A percentile compares a stretch with the other conserved stretches of the same genome.
These are phyloP conservation scores for Cryptosporidium canis DNA, from an alignment of 169 alveolate genomes.

Conservation along the genomic window DNA sequence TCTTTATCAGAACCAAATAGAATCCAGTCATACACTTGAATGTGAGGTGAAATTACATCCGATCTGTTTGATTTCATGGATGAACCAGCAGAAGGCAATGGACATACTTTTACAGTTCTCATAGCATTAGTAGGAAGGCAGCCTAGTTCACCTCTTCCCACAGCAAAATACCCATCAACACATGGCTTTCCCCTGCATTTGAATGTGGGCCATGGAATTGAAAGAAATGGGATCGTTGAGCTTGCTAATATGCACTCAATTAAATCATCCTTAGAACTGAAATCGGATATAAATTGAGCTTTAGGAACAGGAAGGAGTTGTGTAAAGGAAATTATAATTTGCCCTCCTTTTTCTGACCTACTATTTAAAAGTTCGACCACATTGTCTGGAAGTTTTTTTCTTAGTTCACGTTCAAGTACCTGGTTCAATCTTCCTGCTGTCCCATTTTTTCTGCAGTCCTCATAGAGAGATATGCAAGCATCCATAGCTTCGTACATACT, in stretches of 20 bases:
- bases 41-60: constrained; percentile 64
- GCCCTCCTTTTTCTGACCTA: constrained; percentile 67
- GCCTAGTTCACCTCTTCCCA: constrained; percentile 68
- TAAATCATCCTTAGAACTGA: constrained; percentile 53
- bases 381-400: constrained; percentile 66
- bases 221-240: constrained; percentile 66
- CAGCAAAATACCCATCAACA: constrained; percentile 68
- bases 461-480: constrained; percentile 57
- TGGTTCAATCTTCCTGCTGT: constrained; percentile 59
- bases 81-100: constrained; percentile 68
- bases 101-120: constrained; percentile 72
- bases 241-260: constrained; percentile 66
- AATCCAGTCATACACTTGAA: constrained; percentile 59
- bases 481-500: constrained; percentile 73
- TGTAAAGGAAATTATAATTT: constrained; percentile 43
- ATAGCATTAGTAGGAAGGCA: constrained; percentile 63
- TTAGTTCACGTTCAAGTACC: constrained; percentile 51
- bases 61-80: constrained; percentile 59
- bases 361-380: constrained; percentile 47
- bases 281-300: constrained; percentile 63
- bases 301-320: constrained; percentile 71
- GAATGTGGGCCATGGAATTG: constrained; percentile 69
- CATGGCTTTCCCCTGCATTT: constrained; percentile 69
- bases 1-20: constrained; percentile 1
- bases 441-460: constrained; percentile 66